These are phyloP conservation scores for Hyaloscypha hepaticicola DNA, from an alignment of 495 filamentous ascomycete species.

Conservation along the genomic window DNA sequence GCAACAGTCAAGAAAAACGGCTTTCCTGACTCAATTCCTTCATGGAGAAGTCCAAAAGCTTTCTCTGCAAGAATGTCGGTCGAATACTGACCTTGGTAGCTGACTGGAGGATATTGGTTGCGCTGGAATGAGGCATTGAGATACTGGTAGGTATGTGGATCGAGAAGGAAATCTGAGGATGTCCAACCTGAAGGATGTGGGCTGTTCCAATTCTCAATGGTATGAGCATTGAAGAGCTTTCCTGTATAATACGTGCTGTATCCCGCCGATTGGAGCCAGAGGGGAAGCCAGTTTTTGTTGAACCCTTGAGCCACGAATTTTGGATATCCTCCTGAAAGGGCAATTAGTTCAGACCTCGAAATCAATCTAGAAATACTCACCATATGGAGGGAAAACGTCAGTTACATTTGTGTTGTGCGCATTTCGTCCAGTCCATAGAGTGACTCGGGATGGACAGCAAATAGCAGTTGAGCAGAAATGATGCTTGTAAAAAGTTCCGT, in stretches of 20 bases:
- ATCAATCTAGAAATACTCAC: constrained; percentile 33
- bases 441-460: constrained; percentile 62
- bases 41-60: constrained; percentile 59
- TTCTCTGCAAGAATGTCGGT: constrained; percentile 63
- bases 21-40: constrained; percentile 49
- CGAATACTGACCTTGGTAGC: constrained; percentile 55
- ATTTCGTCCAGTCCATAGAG: constrained; percentile 59
- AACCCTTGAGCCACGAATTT: constrained; percentile 62
- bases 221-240: constrained; percentile 64
- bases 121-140: constrained; percentile 62
- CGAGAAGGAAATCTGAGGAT: constrained; percentile 62
- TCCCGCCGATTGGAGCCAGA: constrained; percentile 64
- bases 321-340: constrained; percentile 56
- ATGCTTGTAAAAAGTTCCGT: constrained; percentile 50
- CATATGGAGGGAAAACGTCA: constrained; percentile 59
- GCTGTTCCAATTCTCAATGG: constrained; percentile 51
- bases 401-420: constrained; percentile 74
- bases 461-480: constrained; percentile 60
- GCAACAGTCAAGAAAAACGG: constrained; percentile 66
- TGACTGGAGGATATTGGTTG: constrained; percentile 53
- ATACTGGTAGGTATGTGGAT: constrained; percentile 66
- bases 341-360: background rate
- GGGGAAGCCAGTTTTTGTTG: constrained; percentile 61
- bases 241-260: constrained; percentile 69
- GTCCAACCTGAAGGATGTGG: constrained; percentile 55